Conservation (phyloP, 768 basidiomycete genomes). For the Gautieria morchelliformis region DNA sequence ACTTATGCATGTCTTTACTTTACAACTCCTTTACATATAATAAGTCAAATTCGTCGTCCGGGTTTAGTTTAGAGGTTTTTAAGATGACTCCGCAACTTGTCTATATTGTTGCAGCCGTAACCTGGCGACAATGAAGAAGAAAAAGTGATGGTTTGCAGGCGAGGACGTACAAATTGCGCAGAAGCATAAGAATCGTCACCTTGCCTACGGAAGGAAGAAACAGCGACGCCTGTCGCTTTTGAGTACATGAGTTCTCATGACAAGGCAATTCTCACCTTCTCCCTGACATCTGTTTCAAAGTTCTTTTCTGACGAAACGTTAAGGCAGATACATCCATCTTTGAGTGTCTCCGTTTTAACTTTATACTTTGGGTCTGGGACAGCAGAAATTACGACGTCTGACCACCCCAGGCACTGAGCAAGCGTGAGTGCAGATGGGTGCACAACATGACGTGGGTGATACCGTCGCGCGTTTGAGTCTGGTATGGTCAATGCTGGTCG, state of each 20-base stretch:
- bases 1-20: neutral
- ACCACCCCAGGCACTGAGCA: constrained; percentile 70
- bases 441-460: constrained; percentile 78
- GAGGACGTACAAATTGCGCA: constrained; percentile 76
- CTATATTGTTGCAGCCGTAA: constrained; percentile 50
- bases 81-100: neutral
- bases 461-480: constrained; percentile 35
- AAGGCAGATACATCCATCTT: constrained; percentile 88
- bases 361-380: constrained; percentile 84
- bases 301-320: constrained; percentile 96
- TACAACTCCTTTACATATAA: neutral
- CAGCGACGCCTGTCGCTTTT: constrained; percentile 61
- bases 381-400: constrained; percentile 91
- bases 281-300: constrained; percentile 86
- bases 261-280: constrained; percentile 53
- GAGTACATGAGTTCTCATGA: neutral
- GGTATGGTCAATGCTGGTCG: constrained; percentile 43
- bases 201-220: constrained; percentile 97
- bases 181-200: constrained; percentile 95
- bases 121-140: constrained; percentile 20
- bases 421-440: constrained; percentile 60
- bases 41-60: neutral
- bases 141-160: neutral
- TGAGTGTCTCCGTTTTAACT: constrained; percentile 79
- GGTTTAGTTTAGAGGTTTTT: neutral